A percentile compares a stretch with the other conserved stretches of the same genome.
These are phyloP conservation scores for Yarrowia galli DNA, from an alignment of 1,139 yeast species.

Conservation along the genomic window DNA sequence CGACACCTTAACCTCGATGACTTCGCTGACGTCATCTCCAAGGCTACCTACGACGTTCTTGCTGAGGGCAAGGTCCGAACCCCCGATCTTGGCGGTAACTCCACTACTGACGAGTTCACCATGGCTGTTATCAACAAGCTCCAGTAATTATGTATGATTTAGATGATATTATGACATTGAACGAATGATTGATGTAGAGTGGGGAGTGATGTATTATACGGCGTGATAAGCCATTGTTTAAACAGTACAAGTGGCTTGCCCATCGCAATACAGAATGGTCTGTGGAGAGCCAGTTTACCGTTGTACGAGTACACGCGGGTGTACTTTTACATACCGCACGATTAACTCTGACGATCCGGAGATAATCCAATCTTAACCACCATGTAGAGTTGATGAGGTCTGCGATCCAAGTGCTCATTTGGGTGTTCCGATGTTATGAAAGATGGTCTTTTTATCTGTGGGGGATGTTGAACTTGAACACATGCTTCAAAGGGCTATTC, in stretches of 20 bases:
- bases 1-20: constrained; percentile 91
- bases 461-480: too few species aligned
- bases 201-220: not conserved
- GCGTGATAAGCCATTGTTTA: too few species aligned
- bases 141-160: constrained; percentile 51
- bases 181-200: not conserved
- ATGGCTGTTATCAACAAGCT: constrained; percentile 77
- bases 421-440: too few species aligned
- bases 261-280: too few species aligned
- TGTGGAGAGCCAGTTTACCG: too few species aligned
- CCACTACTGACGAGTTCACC: constrained; percentile 93
- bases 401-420: not conserved
- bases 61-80: constrained; percentile 85
- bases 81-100: constrained; percentile 86
- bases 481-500: too few species aligned
- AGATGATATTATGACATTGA: constrained; percentile 38
- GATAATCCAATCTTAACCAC: constrained; percentile 22
- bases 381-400: not conserved
- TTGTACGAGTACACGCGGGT: not conserved
- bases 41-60: constrained; percentile 88
- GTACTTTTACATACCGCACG: not conserved
- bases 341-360: constrained; percentile 26
- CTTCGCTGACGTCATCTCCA: constrained; percentile 83
- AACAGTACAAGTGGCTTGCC: too few species aligned
- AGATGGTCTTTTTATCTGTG: too few species aligned